These are phyloP conservation scores for Saccharomycopsis javanensis DNA, from an alignment of 805 yeast species.

Conservation along the genomic window DNA sequence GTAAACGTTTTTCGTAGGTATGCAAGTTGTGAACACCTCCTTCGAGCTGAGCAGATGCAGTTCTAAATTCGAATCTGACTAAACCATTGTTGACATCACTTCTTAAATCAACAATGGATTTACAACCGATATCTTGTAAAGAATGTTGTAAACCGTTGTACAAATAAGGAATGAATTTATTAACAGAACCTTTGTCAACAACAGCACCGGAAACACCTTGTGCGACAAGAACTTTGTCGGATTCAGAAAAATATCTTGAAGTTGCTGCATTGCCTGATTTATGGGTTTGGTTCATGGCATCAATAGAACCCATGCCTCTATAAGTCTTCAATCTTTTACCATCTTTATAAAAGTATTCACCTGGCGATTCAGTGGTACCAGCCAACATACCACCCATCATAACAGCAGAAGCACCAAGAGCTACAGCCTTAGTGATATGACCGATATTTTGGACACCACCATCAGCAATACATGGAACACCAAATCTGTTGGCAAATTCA, in stretches of 20 bases:
- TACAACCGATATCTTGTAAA: constrained; percentile 93
- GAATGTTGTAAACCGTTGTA: constrained; percentile 96
- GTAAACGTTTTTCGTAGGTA: constrained; percentile 95
- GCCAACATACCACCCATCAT: constrained; percentile 99
- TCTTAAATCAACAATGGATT: constrained; percentile 55
- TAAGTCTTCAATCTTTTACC: constrained; percentile 95
- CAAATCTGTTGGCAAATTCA: constrained; percentile 88
- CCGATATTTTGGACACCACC: constrained; percentile 99
- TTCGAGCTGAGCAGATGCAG: constrained; percentile 97
- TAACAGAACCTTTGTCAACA: constrained; percentile 91
- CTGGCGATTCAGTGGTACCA: constrained; percentile 97
- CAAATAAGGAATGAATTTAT: constrained; percentile 89
- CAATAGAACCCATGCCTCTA: constrained; percentile 99
- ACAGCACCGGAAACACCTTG: constrained; percentile 98
- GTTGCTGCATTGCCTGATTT: constrained; percentile 93
- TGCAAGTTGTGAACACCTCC: constrained; percentile 97
- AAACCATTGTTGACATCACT: constrained; percentile 52
- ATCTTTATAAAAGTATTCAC: constrained; percentile 94
- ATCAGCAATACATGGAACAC: constrained; percentile 98
- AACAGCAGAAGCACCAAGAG: constrained; percentile 92
- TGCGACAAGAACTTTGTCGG: constrained; percentile 92
- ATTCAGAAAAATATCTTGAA: constrained; percentile 94
- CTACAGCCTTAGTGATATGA: constrained; percentile 92
- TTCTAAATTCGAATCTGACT: constrained; percentile 92
- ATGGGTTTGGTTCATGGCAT: constrained; percentile 92